A percentile compares a stretch with the other conserved stretches of the same genome.
Evolutionary conservation across 768 basidiomycete genomes (phyloP).

Genomic region (Panaeolus papilionaceus): DNA sequence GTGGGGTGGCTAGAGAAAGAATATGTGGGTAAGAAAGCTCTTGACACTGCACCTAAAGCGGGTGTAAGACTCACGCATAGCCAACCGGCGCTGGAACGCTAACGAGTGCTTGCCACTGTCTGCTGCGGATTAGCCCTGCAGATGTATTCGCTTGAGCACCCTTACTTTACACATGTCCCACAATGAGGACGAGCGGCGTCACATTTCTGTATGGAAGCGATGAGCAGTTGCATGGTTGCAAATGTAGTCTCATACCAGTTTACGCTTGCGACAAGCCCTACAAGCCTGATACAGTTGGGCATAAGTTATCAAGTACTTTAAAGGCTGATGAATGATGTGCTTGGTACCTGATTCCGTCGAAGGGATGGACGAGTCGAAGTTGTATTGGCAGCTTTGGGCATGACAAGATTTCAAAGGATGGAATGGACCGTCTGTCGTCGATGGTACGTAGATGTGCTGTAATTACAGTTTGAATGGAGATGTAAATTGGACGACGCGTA

Average conservation of each 20-base stretch:
- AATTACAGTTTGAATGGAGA: not conserved
- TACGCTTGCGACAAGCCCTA: conserved; percentile 82
- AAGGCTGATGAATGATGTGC: conserved; percentile 11
- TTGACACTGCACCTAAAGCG: conserved; percentile 5
- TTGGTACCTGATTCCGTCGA: conserved; percentile 76
- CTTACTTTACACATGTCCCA: conserved; percentile 82
- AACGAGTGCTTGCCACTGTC: conserved; percentile 82
- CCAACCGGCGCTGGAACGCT: conserved; percentile 87
- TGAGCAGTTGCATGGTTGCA: not conserved
- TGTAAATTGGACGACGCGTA: not conserved
- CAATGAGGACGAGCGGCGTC: conserved; percentile 89
- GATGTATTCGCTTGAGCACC: conserved; percentile 5
- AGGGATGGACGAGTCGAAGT: conserved; percentile 64
- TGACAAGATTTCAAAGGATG: conserved; percentile 31
- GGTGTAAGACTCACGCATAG: conserved; percentile 66
- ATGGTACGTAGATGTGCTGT: not conserved
- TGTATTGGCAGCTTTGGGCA: conserved; percentile 70
- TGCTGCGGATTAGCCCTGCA: conserved; percentile 32
- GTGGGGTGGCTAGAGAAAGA: conserved; percentile 67
- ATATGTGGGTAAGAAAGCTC: not conserved
- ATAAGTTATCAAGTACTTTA: conserved; percentile 7
- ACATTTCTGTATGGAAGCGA: conserved; percentile 68
- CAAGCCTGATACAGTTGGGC: conserved; percentile 61
- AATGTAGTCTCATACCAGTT: conserved; percentile 63
- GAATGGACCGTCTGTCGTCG: not conserved